phyloP scores from a whole-genome alignment of 371 early-diverging fungal genomes.

The Mortierella sp. region DNA sequence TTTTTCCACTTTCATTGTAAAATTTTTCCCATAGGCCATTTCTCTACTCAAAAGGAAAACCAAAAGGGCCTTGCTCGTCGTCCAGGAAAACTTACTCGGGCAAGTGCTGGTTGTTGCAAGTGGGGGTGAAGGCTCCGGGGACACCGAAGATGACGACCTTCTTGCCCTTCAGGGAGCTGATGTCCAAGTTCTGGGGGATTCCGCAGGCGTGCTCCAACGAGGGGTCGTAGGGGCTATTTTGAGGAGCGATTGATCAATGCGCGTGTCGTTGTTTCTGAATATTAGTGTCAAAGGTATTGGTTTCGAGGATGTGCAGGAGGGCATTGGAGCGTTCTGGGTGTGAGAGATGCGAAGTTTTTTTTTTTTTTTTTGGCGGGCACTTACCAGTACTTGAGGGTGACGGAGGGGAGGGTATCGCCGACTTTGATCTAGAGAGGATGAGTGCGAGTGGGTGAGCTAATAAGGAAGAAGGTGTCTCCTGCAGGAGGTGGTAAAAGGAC shows the following conservation, averaged over 20 bases:
- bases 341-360: too few species aligned
- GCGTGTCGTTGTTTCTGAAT: neutral
- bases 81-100: constrained; percentile 62
- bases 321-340: neutral
- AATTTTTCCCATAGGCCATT: constrained; percentile 23
- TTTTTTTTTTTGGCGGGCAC: neutral
- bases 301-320: neutral
- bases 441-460: neutral
- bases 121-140: constrained; percentile 80
- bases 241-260: too few species aligned
- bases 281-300: neutral
- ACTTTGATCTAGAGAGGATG: constrained; percentile 34
- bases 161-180: constrained; percentile 76
- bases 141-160: constrained; percentile 84
- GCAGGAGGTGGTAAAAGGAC: neutral
- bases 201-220: constrained; percentile 52
- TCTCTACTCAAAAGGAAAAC: neutral
- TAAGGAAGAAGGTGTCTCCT: neutral
- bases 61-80: neutral
- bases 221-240: constrained; percentile 41
- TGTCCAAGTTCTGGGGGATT: constrained; percentile 44
- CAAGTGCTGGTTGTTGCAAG: constrained; percentile 81
- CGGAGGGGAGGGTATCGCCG: constrained; percentile 53
- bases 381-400: constrained; percentile 56
- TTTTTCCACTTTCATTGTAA: neutral